phyloP scores from a whole-genome alignment of 2,329 filamentous ascomycete genomes.

The Apiospora phragmitis region DNA sequence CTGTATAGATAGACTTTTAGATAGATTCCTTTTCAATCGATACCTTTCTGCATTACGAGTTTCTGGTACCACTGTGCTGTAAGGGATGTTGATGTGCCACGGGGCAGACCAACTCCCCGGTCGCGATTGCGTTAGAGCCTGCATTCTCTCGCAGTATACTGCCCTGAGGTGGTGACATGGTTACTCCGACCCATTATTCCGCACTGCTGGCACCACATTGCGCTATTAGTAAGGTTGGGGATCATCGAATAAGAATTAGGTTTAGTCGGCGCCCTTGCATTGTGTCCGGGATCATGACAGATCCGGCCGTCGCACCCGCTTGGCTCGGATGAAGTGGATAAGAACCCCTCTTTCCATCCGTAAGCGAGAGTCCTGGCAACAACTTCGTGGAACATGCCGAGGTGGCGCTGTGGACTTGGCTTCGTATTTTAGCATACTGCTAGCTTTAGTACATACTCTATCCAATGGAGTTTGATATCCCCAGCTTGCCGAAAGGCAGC shows the following conservation, averaged over 20 bases:
- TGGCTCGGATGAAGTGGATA: neutral
- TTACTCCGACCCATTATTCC: neutral
- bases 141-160: too few species aligned
- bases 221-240: neutral
- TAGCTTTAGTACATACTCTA: neutral
- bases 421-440: neutral
- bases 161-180: neutral
- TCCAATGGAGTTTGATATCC: neutral
- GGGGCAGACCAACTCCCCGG: neutral
- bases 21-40: neutral
- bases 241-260: neutral
- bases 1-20: neutral
- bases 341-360: neutral
- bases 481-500: neutral
- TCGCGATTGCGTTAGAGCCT: neutral
- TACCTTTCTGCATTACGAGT: neutral
- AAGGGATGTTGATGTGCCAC: neutral
- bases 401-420: neutral
- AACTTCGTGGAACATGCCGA: neutral
- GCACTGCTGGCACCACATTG: neutral
- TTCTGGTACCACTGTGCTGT: neutral
- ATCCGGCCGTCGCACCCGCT: neutral
- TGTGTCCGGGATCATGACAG: neutral
- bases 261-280: neutral
- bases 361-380: neutral